Percentiles rank a stretch among this genome's conserved stretches.
These are phyloP conservation scores for Penicillium ochrochloron DNA, from an alignment of 495 filamentous ascomycete species.

Conservation along the genomic window DNA sequence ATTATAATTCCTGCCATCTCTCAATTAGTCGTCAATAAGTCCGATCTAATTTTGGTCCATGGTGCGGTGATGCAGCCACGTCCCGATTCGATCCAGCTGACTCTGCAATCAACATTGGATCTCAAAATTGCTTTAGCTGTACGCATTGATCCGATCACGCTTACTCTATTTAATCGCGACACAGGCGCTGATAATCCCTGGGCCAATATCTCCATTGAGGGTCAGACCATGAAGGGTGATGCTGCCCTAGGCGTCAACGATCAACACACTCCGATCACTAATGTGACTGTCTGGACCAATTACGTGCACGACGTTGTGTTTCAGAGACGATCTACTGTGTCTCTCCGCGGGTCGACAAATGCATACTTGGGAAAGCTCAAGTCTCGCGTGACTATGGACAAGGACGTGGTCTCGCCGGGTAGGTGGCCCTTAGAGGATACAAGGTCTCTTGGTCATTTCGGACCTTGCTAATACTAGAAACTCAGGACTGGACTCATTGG, in stretches of 20 bases:
- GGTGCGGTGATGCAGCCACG: slow-evolving; percentile 40
- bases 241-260: slow-evolving; percentile 36
- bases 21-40: slow-evolving; percentile 46
- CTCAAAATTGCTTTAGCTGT: slow-evolving; percentile 42
- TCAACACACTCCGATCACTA: slow-evolving; percentile 30
- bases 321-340: slow-evolving; percentile 34
- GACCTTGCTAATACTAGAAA: slow-evolving; percentile 9
- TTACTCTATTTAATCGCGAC: slow-evolving; percentile 41
- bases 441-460: too few species aligned
- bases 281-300: slow-evolving; percentile 35
- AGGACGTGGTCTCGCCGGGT: slow-evolving; percentile 43
- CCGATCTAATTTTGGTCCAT: slow-evolving; percentile 41
- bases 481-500: slow-evolving; percentile 37
- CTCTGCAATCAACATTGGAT: slow-evolving; percentile 40
- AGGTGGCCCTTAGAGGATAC: too few species aligned
- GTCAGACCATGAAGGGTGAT: slow-evolving; percentile 38
- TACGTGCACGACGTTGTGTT: slow-evolving; percentile 44
- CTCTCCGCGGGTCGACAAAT: slow-evolving; percentile 37
- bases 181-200: slow-evolving; percentile 33
- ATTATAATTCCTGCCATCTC: slow-evolving; percentile 49
- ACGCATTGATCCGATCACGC: slow-evolving; percentile 41
- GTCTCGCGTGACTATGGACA: slow-evolving; percentile 41
- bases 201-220: slow-evolving; percentile 31
- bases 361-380: slow-evolving; percentile 43
- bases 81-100: slow-evolving; percentile 38